A percentile compares a stretch with the other conserved stretches of the same genome.
These are phyloP conservation scores for Wickerhamiella azyma DNA, from an alignment of 805 yeast species.

Conservation along the genomic window DNA sequence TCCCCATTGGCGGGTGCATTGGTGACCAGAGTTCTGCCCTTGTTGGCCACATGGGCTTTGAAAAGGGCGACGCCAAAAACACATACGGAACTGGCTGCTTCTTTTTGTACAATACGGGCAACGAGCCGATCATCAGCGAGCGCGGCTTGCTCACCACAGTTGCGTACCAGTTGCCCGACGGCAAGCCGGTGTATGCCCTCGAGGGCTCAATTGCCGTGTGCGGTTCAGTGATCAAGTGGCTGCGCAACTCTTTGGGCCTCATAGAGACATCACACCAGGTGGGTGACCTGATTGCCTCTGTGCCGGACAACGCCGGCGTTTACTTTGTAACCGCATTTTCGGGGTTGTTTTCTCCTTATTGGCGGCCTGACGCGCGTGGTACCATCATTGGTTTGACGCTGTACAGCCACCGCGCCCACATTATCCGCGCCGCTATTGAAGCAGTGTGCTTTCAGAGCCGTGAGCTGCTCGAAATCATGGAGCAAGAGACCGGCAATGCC, in stretches of 20 bases:
- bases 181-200: conserved; percentile 68
- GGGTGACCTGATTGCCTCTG: conserved; percentile 79
- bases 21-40: conserved; percentile 93
- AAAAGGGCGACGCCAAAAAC: conserved; percentile 79
- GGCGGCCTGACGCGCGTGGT: conserved; percentile 89
- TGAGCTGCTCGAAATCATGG: conserved; percentile 84
- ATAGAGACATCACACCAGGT: conserved; percentile 73
- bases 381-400: conserved; percentile 88
- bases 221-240: conserved; percentile 88
- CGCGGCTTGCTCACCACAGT: conserved; percentile 83
- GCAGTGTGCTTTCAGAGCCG: conserved; percentile 91
- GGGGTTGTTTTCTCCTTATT: conserved; percentile 89
- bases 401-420: conserved; percentile 79
- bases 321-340: conserved; percentile 91
- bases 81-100: conserved; percentile 96
- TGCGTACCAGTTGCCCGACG: conserved; percentile 75
- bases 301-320: conserved; percentile 74
- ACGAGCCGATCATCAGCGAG: conserved; percentile 48
- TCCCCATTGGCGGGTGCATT: conserved; percentile 77
- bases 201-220: conserved; percentile 97
- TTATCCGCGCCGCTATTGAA: conserved; percentile 88
- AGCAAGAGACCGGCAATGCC: conserved; percentile 50
- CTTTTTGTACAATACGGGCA: conserved; percentile 76
- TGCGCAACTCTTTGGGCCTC: conserved; percentile 75
- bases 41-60: conserved; percentile 82